Evolutionary conservation across 2,329 filamentous ascomycete species (phyloP).

Genomic region (Rutstroemia sp.): DNA sequence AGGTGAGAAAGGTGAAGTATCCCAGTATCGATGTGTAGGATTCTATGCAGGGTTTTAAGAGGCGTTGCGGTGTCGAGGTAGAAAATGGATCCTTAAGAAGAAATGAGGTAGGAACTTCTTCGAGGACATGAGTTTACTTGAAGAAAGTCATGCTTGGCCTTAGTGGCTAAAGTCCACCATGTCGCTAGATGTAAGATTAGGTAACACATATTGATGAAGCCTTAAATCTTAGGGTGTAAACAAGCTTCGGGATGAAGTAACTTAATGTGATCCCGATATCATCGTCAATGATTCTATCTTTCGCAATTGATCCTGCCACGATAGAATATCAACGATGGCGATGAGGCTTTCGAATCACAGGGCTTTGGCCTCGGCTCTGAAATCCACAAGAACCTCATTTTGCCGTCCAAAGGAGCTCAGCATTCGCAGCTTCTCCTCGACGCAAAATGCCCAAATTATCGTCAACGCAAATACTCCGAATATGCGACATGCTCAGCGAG

Average conservation of each 20-base stretch:
- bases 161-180: not conserved
- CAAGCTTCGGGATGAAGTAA: not conserved
- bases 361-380: slow-evolving; percentile 48
- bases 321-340: slow-evolving; percentile 43
- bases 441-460: slow-evolving; percentile 34
- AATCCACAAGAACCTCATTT: slow-evolving; percentile 37
- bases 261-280: slow-evolving; percentile 3
- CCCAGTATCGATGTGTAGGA: slow-evolving; percentile 1
- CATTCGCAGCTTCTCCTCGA: slow-evolving; percentile 31
- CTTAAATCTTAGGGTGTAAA: not conserved
- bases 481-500: slow-evolving; percentile 56
- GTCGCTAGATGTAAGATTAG: slow-evolving; percentile 4
- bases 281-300: slow-evolving; percentile 9
- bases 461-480: slow-evolving; percentile 52
- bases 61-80: slow-evolving; percentile 2
- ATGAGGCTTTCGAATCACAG: slow-evolving; percentile 51
- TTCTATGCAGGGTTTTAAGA: slow-evolving; percentile 1
- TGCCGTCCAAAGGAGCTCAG: slow-evolving; percentile 18
- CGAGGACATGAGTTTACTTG: not conserved
- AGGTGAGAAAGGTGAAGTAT: not conserved
- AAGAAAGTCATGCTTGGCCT: slow-evolving; percentile 6
- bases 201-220: not conserved
- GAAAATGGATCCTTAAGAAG: slow-evolving; percentile 1
- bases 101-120: slow-evolving; percentile 6
- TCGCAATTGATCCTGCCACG: slow-evolving; percentile 29